Percentiles rank a stretch among this genome's conserved stretches.
Conservation (phyloP, 345 rosid genomes). For the Citrus inodora region DNA sequence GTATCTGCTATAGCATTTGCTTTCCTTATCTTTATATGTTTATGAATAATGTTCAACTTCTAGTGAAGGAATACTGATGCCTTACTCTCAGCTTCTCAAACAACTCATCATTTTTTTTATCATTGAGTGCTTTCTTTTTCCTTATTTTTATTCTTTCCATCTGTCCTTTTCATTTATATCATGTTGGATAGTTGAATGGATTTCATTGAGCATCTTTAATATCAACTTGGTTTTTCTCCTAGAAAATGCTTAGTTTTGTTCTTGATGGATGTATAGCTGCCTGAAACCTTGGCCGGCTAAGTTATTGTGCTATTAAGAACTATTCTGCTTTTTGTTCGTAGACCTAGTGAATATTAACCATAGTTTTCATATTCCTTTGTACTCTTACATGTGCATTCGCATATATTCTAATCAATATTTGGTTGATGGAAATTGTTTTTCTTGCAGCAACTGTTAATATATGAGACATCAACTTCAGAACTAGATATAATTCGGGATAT, state of each 20-base stretch:
- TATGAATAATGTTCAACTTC: background rate
- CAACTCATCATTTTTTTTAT: background rate
- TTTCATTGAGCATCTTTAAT: background rate
- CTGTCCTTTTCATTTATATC: background rate
- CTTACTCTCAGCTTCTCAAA: background rate
- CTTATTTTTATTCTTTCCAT: background rate
- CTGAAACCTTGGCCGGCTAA: background rate
- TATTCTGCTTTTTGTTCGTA: background rate
- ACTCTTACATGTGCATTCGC: background rate
- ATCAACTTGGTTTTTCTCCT: background rate
- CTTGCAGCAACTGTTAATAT: constrained; percentile 82
- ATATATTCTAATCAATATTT: background rate
- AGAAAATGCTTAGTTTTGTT: background rate
- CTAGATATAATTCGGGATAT: constrained; percentile 91
- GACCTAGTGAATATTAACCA: background rate
- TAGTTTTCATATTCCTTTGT: background rate
- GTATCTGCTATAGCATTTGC: background rate
- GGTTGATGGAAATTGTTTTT: constrained; percentile 9
- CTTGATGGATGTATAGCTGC: background rate
- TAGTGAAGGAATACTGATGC: background rate
- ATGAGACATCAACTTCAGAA: constrained; percentile 93
- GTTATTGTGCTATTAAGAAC: background rate
- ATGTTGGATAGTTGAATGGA: background rate
- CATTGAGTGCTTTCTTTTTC: background rate
- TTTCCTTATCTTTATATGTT: background rate